These are phyloP conservation scores for Anthracocystis walkeri DNA, from an alignment of 1,284 basidiomycete genomes.

Conservation along the genomic window DNA sequence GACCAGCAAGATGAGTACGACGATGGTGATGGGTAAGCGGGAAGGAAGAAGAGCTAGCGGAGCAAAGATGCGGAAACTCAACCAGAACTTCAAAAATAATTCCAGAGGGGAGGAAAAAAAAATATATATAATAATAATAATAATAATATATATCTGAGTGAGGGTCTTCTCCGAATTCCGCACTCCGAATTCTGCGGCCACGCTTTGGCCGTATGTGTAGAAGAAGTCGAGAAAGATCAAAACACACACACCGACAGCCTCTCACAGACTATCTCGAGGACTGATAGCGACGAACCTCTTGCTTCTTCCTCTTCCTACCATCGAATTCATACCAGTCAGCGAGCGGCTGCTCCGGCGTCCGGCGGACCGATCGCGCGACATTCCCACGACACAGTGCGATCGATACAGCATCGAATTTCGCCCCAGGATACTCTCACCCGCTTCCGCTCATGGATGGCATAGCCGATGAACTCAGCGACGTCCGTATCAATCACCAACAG, in stretches of 20 bases:
- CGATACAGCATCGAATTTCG: background rate
- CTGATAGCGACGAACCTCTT: background rate
- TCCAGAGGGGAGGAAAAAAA: conserved; percentile 5
- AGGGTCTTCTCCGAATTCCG: conserved; percentile 15
- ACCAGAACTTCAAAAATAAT: conserved; percentile 5
- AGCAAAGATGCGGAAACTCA: too few relatives aligned
- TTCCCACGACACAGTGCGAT: background rate
- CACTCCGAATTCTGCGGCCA: background rate
- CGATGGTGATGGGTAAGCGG: background rate
- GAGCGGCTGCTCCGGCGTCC: background rate
- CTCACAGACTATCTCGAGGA: too few relatives aligned
- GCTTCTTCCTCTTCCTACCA: background rate
- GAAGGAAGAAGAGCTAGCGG: background rate
- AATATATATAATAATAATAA: too few relatives aligned
- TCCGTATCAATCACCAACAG: background rate
- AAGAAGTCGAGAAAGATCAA: conserved; percentile 8
- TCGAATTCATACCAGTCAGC: background rate
- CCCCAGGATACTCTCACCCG: background rate
- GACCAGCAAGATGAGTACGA: background rate
- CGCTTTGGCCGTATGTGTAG: conserved; percentile 6
- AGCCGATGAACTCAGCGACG: conserved; percentile 9
- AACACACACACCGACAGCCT: conserved; percentile 1
- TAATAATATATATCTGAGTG: too few relatives aligned
- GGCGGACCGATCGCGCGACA: background rate
- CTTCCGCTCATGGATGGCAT: background rate